Base-by-base conservation (phyloP, 257 asterid species). In the Avicennia marina region DNA sequence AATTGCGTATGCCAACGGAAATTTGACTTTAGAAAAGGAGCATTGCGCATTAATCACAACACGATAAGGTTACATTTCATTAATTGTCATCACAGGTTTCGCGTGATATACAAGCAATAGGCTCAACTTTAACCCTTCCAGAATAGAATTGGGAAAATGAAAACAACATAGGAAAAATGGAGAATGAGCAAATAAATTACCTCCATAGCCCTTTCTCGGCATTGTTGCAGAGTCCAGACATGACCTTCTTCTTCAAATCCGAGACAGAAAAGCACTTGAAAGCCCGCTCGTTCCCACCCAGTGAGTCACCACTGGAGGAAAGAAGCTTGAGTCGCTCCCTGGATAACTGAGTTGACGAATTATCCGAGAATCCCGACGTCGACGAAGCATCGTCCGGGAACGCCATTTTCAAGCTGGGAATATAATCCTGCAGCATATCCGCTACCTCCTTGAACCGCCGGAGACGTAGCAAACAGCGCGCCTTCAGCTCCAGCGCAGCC, bases 361-460 rank as follows among this genome's bases (percentile, higher is more conserved):
- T 69, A 15, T 88, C 95, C 58, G 94, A 81, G 10, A 80, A 81
- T 0, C 70, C 74, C 0, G 86, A 68, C 40, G 87, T 80, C n/a
- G 87, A 76, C 36, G 81, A 33, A 2, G 36, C 16, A 0, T 84
- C 94, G 5, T 77, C 88, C 40, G 78, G 44, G 44, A 61, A 15
- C 57, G 69, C 47, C 74, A 80, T 67, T 54, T 73, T 84, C 42
- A 84, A 66, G 65, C 96, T 89, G 12, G 99, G 99, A 34, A 93
- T 89, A 54, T 82, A 80, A 42, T 89, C 97, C 75, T 82, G 95
- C 15, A 93, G 72, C 99, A 93, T 77, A 71, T 79, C 80, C 17
- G 97, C 96, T 9, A 93, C 95, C 64, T 89, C 96, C 79, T 86
- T 93, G 40, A 73, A 93, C 58, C 97, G 84, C 40, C 96, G 78